phyloP scores from a whole-genome alignment of 2,329 filamentous ascomycete species.

The Cyclaneusma minus region DNA sequence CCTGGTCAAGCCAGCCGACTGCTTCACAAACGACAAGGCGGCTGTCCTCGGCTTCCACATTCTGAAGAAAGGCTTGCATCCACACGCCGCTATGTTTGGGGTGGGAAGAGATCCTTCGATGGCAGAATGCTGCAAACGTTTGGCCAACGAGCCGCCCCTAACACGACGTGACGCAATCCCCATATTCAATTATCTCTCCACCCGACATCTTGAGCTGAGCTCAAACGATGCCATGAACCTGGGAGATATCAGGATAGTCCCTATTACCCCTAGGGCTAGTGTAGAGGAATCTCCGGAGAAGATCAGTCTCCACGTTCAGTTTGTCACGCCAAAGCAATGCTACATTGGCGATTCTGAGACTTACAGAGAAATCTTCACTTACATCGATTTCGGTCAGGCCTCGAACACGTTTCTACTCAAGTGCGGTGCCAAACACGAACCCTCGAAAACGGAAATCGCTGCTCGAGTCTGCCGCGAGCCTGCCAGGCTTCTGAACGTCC shows the following conservation, averaged over 20 bases:
- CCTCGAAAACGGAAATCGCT: constrained; percentile 74
- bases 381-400: constrained; percentile 80
- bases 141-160: constrained; percentile 58
- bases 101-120: constrained; percentile 73
- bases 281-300: constrained; percentile 19
- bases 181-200: constrained; percentile 73
- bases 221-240: constrained; percentile 43
- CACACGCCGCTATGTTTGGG: constrained; percentile 64
- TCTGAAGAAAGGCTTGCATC: constrained; percentile 58
- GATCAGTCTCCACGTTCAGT: constrained; percentile 28
- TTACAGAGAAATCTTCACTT: constrained; percentile 89
- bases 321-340: constrained; percentile 55
- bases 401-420: constrained; percentile 81
- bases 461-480: constrained; percentile 73
- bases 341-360: constrained; percentile 59
- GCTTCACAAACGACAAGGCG: constrained; percentile 68
- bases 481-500: constrained; percentile 60
- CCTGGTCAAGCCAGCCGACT: constrained; percentile 58
- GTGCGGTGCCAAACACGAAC: constrained; percentile 82
- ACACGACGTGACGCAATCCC: constrained; percentile 49
- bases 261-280: constrained; percentile 31
- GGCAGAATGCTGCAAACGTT: constrained; percentile 54
- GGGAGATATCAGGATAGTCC: constrained; percentile 54
- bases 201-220: constrained; percentile 58
- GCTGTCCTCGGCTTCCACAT: constrained; percentile 69